Base-by-base conservation (phyloP, 75 land plant genomes). In the Azolla pinnata region DNA sequence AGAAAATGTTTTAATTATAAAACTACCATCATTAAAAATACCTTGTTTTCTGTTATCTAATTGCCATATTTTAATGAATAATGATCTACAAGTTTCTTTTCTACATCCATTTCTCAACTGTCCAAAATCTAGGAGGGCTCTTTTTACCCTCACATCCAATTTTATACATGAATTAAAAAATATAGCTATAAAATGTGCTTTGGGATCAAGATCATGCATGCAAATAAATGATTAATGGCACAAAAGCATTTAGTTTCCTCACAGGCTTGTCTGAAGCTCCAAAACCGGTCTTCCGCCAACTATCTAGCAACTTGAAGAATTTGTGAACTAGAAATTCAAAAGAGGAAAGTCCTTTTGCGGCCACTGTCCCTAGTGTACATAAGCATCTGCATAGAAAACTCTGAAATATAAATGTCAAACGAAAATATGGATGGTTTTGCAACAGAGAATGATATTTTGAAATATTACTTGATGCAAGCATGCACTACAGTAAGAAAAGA, bases 401-500 rank as follows among this genome's bases (percentile, higher is more conserved):
- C 17, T 32, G 57, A 53, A 14, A 53, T 32, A 14, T 17, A 44
- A 16, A 26, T 44, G n/a, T 33, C 59, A 31, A 30, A 67, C 26
- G 20, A 2, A 28, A 19, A 31, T 31, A 26, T 31, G 59, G 24
- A 18, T 16, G 4, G 1, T 40, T 24, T 59, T 19, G 25, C 17
- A 51, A 30, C 0, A 2, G 1, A 10, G 23, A 53, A 17, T n/a
- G n/a, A n/a, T n/a, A n/a, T n/a, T n/a, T n/a, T n/a, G n/a, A 14
- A 4, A 2, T 23, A 46, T 46, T 46, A 90, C 99, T 81, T 95
- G 56, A 95, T 90, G 67, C 97, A 90, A 31, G 99, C 87, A 80
- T 86, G 88, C 8, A 90, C 97, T 65, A 95, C 97, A n/a, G 80
- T 77, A 61, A 86, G 60, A 63, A 86, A 95, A 48, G 99, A 84